phyloP scores from a whole-genome alignment of 768 basidiomycete genomes.

The Gyrodon lividus region DNA sequence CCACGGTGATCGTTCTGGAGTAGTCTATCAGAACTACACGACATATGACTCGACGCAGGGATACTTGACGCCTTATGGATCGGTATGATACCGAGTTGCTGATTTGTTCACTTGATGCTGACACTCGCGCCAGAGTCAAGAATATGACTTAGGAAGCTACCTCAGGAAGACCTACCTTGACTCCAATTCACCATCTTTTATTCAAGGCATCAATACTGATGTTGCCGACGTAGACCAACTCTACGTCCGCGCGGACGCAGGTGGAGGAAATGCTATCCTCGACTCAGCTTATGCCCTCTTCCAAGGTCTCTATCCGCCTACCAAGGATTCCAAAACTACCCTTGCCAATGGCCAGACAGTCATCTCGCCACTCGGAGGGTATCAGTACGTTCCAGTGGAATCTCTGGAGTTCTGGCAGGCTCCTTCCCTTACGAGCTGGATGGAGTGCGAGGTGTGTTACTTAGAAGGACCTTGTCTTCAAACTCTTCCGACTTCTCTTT shows the following conservation, averaged over 20 bases:
- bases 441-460: slow-evolving; percentile 46
- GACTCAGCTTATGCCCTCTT: slow-evolving; percentile 81
- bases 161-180: slow-evolving; percentile 67
- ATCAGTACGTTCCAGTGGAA: slow-evolving; percentile 72
- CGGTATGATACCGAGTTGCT: slow-evolving; percentile 41
- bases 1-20: slow-evolving; percentile 66
- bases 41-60: slow-evolving; percentile 65
- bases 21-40: slow-evolving; percentile 67
- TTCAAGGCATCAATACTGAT: slow-evolving; percentile 62
- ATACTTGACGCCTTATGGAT: slow-evolving; percentile 72
- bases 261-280: slow-evolving; percentile 76
- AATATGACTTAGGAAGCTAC: slow-evolving; percentile 56
- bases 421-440: slow-evolving; percentile 80
- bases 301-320: slow-evolving; percentile 84
- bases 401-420: slow-evolving; percentile 55
- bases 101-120: not conserved
- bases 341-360: slow-evolving; percentile 76
- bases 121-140: slow-evolving; percentile 38
- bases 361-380: slow-evolving; percentile 74
- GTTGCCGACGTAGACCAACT: slow-evolving; percentile 69
- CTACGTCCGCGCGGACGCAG: slow-evolving; percentile 75
- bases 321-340: slow-evolving; percentile 55
- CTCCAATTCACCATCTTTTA: slow-evolving; percentile 59
- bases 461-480: not conserved
- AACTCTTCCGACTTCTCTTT: not conserved